Base-by-base conservation (phyloP, 179 eudicot species). In the Carnegiea gigantea region DNA sequence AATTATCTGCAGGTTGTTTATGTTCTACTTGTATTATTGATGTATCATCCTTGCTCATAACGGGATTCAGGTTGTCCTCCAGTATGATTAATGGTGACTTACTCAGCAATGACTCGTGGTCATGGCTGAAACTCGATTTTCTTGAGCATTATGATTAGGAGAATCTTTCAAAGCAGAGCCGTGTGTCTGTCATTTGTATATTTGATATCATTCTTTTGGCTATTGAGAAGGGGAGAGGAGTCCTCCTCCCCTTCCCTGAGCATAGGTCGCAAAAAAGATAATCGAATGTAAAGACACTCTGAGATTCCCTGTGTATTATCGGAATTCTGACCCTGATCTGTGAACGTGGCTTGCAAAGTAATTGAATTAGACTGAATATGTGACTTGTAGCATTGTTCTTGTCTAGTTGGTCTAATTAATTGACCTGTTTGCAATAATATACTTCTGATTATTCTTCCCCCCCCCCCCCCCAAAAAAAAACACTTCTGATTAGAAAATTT, bases 371-470 rank as follows among this genome's bases (percentile, higher is more conserved):
- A 24, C 43, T 17, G 70, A 77, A 77, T 43, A 77, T 51, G 60
- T 33, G 49, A 77, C 79, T 9, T 24, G 12, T 48, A 11, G 15
- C 6, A 44, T 48, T 6, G 15, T 76, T 26, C 5, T 8, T 53
- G 24, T 28, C 6, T 28, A 59, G 48, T 51, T 77, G 9, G 38
- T 5, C 48, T 77, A 15, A 33, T n/a, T 77, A 15, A 33, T n/a
- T 77, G 10, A 21, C 15, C 30, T 59, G 49, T 59, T 54, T 77
- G 20, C 23, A 6, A 75, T 46, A 70, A 70, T 21, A 74, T 28
- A 49, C 40, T 64, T 70, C 18, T 62, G 71, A 82, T 57, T 3
- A 48, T n/a, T n/a, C n/a, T n/a, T n/a, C n/a, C n/a, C n/a, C n/a
- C n/a, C n/a, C n/a, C n/a, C n/a, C n/a, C n/a, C n/a, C n/a, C n/a